Evolutionary conservation across 225 moss, liverwort and hornwort genomes (phyloP), one percentile per base, ranked within the genome.

Genomic region (Sphagnum tenellum): DNA sequence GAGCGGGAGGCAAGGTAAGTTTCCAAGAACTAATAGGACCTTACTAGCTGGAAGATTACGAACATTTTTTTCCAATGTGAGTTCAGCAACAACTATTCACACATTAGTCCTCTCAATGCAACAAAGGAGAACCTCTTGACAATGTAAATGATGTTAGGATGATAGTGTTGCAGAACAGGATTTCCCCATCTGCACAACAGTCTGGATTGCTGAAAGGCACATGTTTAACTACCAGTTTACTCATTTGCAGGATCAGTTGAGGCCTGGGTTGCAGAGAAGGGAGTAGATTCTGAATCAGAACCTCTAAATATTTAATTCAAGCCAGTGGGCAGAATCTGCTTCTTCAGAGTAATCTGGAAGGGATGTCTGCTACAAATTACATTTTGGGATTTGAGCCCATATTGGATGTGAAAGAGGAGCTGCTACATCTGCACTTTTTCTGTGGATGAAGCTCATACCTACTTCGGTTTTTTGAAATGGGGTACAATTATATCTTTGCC

Each of bases 281-380:
- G 71, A 51, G 71, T 75, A 61, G 84, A 84, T 63, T 79, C 80
- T 50, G 89, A 85, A 76, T 12, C 75, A 5, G 87, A 89, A 66
- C 74, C 87, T 60, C 73, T 69, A 0, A 79, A 71, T 53, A 29
- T 80, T 49, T 85, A 72, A 29, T 29, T 29, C 29, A 29, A 29
- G 29, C 29, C 29, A 29, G 29, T 1, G 29, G 29, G 1, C 29
- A 29, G 29, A 29, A 29, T 29, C 29, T 29, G 29, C 29, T 29
- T 29, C 29, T 29, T 29, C 29, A 29, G 29, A 29, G 29, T 29
- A 29, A 29, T 29, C 29, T 29, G 29, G 29, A 29, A 29, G 29
- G 29, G 29, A 29, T 29, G 29, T 29, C 29, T 29, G 29, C 29
- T 29, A 29, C 29, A 29, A 29, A 29, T 29, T 29, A 29, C 29